phyloP scores from a whole-genome alignment of 257 asterid genomes.

The Gynochthodes officinalis region DNA sequence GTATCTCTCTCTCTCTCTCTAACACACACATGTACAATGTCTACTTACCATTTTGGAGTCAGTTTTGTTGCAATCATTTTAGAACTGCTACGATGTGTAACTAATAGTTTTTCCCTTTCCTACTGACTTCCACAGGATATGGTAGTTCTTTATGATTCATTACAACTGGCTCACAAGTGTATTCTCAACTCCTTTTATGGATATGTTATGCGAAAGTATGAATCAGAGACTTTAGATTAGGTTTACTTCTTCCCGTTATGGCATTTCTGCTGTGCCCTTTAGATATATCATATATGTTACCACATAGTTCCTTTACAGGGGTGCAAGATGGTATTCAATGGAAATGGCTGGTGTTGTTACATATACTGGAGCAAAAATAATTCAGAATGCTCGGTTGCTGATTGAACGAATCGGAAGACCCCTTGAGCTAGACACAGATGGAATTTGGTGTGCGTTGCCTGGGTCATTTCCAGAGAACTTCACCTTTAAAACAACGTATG shows the following conservation, averaged over 20 bases:
- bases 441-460: slow-evolving; percentile 93
- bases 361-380: slow-evolving; percentile 94
- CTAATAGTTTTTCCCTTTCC: slow-evolving; percentile 16
- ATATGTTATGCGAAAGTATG: slow-evolving; percentile 99
- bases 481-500: slow-evolving; percentile 84
- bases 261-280: slow-evolving; percentile 14
- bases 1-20: slow-evolving; percentile 39
- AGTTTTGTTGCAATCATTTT: background rate
- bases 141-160: slow-evolving; percentile 90
- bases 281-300: slow-evolving; percentile 16
- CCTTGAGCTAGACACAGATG: slow-evolving; percentile 98
- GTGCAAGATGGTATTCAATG: slow-evolving; percentile 99
- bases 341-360: slow-evolving; percentile 99
- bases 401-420: slow-evolving; percentile 97
- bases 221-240: slow-evolving; percentile 14
- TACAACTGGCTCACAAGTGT: slow-evolving; percentile 99
- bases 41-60: background rate
- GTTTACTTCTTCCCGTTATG: slow-evolving; percentile 18
- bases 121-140: slow-evolving; percentile 62
- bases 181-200: slow-evolving; percentile 98
- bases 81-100: background rate
- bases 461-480: slow-evolving; percentile 97
- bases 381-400: slow-evolving; percentile 96
- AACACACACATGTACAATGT: background rate
- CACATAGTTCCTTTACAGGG: slow-evolving; percentile 45